Evolutionary conservation across 2,329 filamentous ascomycete genomes (phyloP), one percentile per base, ranked within the genome.

Genomic region (Aspergillus sp.): DNA sequence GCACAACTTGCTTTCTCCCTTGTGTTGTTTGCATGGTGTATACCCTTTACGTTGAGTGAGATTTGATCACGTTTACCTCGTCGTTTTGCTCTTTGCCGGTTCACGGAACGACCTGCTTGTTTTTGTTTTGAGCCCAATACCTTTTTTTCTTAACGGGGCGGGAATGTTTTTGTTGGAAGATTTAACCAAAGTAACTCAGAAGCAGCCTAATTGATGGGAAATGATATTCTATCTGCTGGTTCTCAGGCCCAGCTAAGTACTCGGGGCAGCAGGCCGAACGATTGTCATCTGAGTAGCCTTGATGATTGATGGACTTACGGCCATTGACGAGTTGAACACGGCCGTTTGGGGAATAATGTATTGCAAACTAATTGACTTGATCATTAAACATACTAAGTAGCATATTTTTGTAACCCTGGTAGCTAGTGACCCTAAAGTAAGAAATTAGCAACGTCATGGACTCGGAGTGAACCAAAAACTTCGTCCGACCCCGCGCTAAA

Each of bases 11-110:
- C 55, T 60, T 37, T 24, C 57, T 59, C 50, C 49, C 40, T 57
- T 65, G 60, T 57, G 43, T 63, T 64, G 31, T 52, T 53, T 62
- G 58, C 57, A 62, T 64, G 64, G 62, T 59, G 64, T 57, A 68
- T 67, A 68, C 66, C 66, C 62, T 53, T 55, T 61, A 52, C 55
- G 61, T 58, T 60, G 59, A 40, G 53, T 61, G 46, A 39, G n/a
- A 23, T 49, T 53, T 51, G 33, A 43, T 55, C 45, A 37, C 43
- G 51, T 56, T 60, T 43, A 33, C 27, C 24, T 52, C 21, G 54
- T 44, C 21, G 55, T 60, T 43, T 43, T 58, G 52, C 43, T 37
- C 41, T 46, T 45, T 58, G 40, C 35, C 48, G 50, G 41, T 23
- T 23, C 41, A 39, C 46, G 45, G 43, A 50, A 59, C 49, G 50